Base-by-base conservation (phyloP, 768 basidiomycete species). In the Trametes maxima region DNA sequence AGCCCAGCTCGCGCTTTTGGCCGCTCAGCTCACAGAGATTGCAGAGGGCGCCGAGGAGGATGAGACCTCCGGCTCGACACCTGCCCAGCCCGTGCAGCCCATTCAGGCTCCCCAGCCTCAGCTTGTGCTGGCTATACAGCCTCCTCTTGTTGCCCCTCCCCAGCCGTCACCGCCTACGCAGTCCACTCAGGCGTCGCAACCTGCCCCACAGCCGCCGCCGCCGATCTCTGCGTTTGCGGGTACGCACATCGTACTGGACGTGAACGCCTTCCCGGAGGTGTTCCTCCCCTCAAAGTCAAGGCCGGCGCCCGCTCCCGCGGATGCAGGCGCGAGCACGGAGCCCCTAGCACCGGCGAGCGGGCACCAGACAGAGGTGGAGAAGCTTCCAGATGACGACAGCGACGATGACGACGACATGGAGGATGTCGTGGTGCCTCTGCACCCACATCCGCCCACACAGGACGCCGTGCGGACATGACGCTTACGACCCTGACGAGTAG, bases 21-120 rank as follows among this genome's bases (percentile, higher is more conserved):
- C 89, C 5, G 87, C 85, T 0, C 90, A 92, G 68, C 70, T 92
- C 24, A 82, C 83, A 24, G 90, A 90, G 69, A 77, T 90, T 48
- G 85, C 82, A 14, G 82, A 84, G 53, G 75, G 21, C 16, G 66
- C 67, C 24, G 63, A 65, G 5, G 68, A 69, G 0, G 76, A 74
- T 37, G 74, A 72, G 37, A 69, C 37, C 11, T 37, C 10, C 3
- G 37, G 47, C 0, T n/a, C 66, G 8, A 14, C 43, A 25, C 40
- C 55, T 22, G 42, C 25, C 14, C 40, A n/a, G n/a, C 16, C 52
- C 11, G 49, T 22, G 39, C 37, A 43, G 14, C 49, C 39, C 21
- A 24, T 11, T 17, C 59, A 55, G 11, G 33, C 22, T 2, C 36
- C 19, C 12, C 50, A 19, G 52, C 42, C 24, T 5, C 50, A 54